Evolutionary conservation across 768 basidiomycete genomes (phyloP).

Genomic region (Xanthoconium stramineum): DNA sequence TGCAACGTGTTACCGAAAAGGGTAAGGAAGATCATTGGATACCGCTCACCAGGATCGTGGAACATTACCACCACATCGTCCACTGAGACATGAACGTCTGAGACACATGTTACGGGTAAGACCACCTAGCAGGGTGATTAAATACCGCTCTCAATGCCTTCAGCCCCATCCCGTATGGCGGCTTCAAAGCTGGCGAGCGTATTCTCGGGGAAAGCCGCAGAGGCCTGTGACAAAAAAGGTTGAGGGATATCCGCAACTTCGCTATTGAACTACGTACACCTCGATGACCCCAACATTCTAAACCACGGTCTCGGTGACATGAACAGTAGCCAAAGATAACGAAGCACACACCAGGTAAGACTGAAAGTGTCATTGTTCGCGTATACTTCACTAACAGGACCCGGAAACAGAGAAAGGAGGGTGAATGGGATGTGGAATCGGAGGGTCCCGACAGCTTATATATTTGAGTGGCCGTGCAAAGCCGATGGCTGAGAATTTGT

Average conservation of each 20-base stretch:
- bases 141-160: constrained; percentile 98
- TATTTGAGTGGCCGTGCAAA: constrained; percentile 6
- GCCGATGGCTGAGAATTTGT: constrained; percentile 22
- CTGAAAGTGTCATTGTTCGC: constrained; percentile 20
- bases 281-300: constrained; percentile 81
- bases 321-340: neutral
- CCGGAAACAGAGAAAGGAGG: neutral
- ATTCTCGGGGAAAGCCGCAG: constrained; percentile 87
- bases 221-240: constrained; percentile 53
- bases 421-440: neutral
- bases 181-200: constrained; percentile 93
- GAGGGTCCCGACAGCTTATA: constrained; percentile 19
- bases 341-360: constrained; percentile 26
- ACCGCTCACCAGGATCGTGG: constrained; percentile 79
- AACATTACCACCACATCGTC: constrained; percentile 93
- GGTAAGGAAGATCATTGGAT: constrained; percentile 17
- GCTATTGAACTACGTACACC: constrained; percentile 49
- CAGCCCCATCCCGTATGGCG: constrained; percentile 92
- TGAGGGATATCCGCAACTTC: neutral
- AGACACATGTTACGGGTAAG: constrained; percentile 49
- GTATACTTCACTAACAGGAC: constrained; percentile 5
- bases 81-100: constrained; percentile 92
- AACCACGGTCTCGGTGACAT: neutral
- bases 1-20: constrained; percentile 21
- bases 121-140: constrained; percentile 32